phyloP scores from a whole-genome alignment of 768 basidiomycete species.

The Cyclocybe cylindracea region DNA sequence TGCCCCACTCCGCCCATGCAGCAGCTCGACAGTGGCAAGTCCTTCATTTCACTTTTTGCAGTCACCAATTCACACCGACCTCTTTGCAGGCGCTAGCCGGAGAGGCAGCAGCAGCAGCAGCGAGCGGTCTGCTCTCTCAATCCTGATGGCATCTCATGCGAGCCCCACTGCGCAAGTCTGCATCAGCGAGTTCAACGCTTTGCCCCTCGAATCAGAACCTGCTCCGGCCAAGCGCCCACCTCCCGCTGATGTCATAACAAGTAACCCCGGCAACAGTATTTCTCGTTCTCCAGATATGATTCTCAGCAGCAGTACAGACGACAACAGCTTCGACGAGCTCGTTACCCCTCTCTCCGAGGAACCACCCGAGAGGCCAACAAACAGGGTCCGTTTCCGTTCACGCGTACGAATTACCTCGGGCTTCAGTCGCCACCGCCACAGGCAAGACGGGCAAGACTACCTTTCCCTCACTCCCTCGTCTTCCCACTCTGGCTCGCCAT shows the following conservation, averaged over 20 bases:
- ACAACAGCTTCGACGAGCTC: constrained; percentile 18
- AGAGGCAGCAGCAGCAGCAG: no score
- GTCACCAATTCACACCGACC: no score
- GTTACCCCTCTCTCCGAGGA: constrained; percentile 17
- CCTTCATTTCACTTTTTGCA: no score
- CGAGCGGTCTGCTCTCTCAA: no score
- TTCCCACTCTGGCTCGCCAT: constrained; percentile 62
- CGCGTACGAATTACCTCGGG: constrained; percentile 80
- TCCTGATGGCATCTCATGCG: no score
- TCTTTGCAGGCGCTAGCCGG: no score
- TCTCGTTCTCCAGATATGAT: constrained; percentile 5
- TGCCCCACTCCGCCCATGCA: no score
- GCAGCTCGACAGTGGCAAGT: no score
- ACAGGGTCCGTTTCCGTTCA: constrained; percentile 64
- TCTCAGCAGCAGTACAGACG: constrained; percentile 12
- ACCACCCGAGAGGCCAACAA: constrained; percentile 19
- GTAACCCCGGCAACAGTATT: constrained; percentile 1
- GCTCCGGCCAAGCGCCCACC: no score
- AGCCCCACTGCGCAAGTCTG: no score
- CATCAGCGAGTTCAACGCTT: no score
- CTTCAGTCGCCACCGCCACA: constrained; percentile 47
- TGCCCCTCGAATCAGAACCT: no score
- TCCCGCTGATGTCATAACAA: constrained; percentile 7
- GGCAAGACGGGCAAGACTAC: constrained; percentile 17
- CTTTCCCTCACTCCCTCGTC: constrained; percentile 30